Conservation (phyloP, 1,284 basidiomycete species). For the Flammula alnicola region DNA sequence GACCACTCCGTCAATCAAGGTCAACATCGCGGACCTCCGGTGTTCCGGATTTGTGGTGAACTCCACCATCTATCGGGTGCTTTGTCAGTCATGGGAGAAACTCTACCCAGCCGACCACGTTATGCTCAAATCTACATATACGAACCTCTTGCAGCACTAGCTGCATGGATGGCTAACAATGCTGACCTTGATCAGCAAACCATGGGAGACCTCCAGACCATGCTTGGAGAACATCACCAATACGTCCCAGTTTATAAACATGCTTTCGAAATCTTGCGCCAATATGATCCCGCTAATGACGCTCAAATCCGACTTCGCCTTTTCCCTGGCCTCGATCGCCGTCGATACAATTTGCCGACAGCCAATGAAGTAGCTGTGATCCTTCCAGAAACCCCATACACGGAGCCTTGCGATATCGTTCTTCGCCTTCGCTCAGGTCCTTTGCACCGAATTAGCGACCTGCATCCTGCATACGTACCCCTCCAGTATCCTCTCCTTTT, state of each 20-base stretch:
- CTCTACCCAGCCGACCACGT: too few relatives aligned
- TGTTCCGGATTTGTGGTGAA: too few relatives aligned
- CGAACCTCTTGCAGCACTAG: constrained; percentile 10
- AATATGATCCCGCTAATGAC: constrained; percentile 22
- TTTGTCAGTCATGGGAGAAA: too few relatives aligned
- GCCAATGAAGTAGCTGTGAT: constrained; percentile 35
- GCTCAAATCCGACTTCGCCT: constrained; percentile 24
- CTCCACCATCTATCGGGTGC: too few relatives aligned
- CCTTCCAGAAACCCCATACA: constrained; percentile 5
- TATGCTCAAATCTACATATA: too few relatives aligned
- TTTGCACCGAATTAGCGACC: constrained; percentile 20
- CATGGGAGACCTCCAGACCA: constrained; percentile 32
- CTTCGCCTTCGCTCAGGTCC: constrained; percentile 4
- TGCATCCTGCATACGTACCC: constrained; percentile 24
- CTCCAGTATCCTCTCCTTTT: constrained; percentile 26
- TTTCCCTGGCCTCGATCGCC: constrained; percentile 27
- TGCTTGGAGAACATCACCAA: constrained; percentile 30
- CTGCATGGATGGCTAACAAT: neutral
- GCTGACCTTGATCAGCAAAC: constrained; percentile 23
- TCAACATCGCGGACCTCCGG: too few relatives aligned
- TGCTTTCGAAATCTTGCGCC: constrained; percentile 34
- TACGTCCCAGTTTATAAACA: constrained; percentile 36
- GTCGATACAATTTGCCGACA: constrained; percentile 41
- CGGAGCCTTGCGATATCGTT: constrained; percentile 16
- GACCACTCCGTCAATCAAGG: too few relatives aligned